Evolutionary conservation across 495 filamentous ascomycete species (phyloP), one percentile per base, ranked within the genome.

Genomic region (Staphylotrichum tortipilum): DNA sequence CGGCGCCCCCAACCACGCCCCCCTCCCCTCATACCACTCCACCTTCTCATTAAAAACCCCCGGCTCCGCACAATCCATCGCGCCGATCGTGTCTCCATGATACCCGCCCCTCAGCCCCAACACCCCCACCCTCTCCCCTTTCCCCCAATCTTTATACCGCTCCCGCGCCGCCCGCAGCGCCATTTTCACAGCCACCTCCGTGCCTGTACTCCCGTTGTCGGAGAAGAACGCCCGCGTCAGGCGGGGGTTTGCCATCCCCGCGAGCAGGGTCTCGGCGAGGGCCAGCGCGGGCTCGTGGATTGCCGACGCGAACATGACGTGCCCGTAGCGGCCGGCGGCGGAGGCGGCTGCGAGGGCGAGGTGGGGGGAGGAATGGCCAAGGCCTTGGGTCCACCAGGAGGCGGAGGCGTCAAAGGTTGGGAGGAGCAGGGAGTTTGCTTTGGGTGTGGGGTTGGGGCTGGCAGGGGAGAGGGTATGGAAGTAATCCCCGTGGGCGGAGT

Each of bases 361-460:
- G 0, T 68, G 62, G 0, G 83, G 78, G 53, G 84, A 86, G 12
- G 79, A 83, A 55, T 90, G 86, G 7, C 86, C 86, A 5, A 90
- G 72, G 8, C 86, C 86, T 64, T 90, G 86, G 1, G 86, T 89
- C 86, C 86, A 90, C 86, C 86, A 90, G 0, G 85, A 88, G 15
- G 84, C 86, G 0, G 85, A 88, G 17, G 79, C 86, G 50, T 90
- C 86, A 42, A 89, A 88, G 0, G 80, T 80, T 8, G 84, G 74
- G 21, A 66, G 68, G 1, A 89, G 64, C 11, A 80, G 15, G 12
- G 26, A 47, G 18, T 51, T 11, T n/a, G 19, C n/a, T 22, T 7
- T 37, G 29, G 29, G n/a, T 18, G 29, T 23, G 43, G n/a, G 11
- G 42, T 3, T 22, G 10, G 17, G 14, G 31, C n/a, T 14, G 23